Percentiles rank a stretch among this genome's conserved stretches.
Evolutionary conservation across 768 basidiomycete genomes (phyloP).

Genomic region (Mycena metata): DNA sequence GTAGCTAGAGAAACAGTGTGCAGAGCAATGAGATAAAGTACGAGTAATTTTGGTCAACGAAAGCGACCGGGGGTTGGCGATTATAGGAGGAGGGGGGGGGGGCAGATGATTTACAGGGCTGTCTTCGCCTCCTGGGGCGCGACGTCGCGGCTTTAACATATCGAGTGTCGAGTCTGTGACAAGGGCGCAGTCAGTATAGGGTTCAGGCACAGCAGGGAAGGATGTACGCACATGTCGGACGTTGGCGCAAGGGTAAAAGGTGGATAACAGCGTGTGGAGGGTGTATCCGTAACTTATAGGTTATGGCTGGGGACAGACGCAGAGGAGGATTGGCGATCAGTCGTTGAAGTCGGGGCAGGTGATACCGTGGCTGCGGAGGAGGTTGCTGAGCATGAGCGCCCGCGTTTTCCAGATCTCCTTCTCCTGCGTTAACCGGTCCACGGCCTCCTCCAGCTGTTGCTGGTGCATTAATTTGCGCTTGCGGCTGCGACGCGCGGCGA

Average conservation of each 20-base stretch:
- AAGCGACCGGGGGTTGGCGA: slow-evolving; percentile 10
- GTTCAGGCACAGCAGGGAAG: background rate
- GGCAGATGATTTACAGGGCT: slow-evolving; percentile 12
- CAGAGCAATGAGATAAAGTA: background rate
- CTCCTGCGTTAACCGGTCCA: slow-evolving; percentile 62
- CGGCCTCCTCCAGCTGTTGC: slow-evolving; percentile 63
- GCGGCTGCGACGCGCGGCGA: slow-evolving; percentile 76
- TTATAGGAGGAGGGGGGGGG: background rate
- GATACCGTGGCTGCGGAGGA: slow-evolving; percentile 62
- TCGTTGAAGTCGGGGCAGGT: slow-evolving; percentile 55
- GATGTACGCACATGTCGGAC: slow-evolving; percentile 40
- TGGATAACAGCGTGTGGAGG: slow-evolving; percentile 23
- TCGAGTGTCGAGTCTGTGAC: slow-evolving; percentile 35
- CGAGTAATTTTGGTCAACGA: slow-evolving; percentile 15
- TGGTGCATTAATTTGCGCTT: slow-evolving; percentile 77
- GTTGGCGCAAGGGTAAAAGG: slow-evolving; percentile 33
- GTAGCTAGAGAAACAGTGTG: slow-evolving; percentile 24
- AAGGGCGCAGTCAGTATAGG: slow-evolving; percentile 15
- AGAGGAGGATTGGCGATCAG: slow-evolving; percentile 35
- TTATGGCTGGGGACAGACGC: slow-evolving; percentile 13
- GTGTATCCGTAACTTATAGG: slow-evolving; percentile 34
- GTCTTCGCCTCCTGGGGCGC: slow-evolving; percentile 22
- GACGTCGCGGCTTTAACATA: slow-evolving; percentile 40
- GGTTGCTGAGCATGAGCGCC: slow-evolving; percentile 54
- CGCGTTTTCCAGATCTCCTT: slow-evolving; percentile 66